Conservation (phyloP, 1,139 yeast species). For the Suhomyces bribrorum region DNA sequence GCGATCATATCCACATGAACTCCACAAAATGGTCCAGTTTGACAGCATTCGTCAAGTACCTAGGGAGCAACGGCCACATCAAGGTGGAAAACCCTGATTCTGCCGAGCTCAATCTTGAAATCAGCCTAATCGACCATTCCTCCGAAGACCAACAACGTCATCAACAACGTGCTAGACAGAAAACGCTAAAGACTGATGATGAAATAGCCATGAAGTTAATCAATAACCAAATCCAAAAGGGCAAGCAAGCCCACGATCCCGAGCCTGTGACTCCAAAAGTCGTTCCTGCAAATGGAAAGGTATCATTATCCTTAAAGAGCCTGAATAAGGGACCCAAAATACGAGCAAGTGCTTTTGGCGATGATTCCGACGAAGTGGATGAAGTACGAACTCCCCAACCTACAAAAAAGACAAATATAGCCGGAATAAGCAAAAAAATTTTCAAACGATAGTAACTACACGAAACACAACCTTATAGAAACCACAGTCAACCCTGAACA, state of each 20-base stretch:
- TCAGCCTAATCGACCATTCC: conserved; percentile 29
- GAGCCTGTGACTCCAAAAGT: background rate
- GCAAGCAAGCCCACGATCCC: conserved; percentile 23
- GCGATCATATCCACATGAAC: conserved; percentile 86
- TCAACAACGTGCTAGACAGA: conserved; percentile 22
- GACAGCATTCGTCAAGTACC: conserved; percentile 65
- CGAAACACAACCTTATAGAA: too few species aligned
- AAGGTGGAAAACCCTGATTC: conserved; percentile 48
- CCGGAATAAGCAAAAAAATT: conserved; percentile 5
- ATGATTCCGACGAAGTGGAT: conserved; percentile 10
- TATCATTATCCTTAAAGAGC: conserved; percentile 8
- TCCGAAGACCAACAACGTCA: conserved; percentile 17
- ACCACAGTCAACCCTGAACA: too few species aligned
- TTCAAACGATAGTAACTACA: conserved; percentile 1
- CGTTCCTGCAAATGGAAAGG: conserved; percentile 1
- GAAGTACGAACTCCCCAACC: background rate
- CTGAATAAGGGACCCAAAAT: conserved; percentile 2
- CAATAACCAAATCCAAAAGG: conserved; percentile 54
- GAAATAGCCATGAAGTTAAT: conserved; percentile 40
- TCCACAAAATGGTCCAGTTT: conserved; percentile 80
- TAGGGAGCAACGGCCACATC: conserved; percentile 63
- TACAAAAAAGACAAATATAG: conserved; percentile 2
- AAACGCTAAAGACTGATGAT: conserved; percentile 13
- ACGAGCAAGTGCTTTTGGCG: conserved; percentile 13
- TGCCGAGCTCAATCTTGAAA: conserved; percentile 41